Base-by-base conservation (phyloP, 2,329 filamentous ascomycete genomes). In the Fusarium falciforme region DNA sequence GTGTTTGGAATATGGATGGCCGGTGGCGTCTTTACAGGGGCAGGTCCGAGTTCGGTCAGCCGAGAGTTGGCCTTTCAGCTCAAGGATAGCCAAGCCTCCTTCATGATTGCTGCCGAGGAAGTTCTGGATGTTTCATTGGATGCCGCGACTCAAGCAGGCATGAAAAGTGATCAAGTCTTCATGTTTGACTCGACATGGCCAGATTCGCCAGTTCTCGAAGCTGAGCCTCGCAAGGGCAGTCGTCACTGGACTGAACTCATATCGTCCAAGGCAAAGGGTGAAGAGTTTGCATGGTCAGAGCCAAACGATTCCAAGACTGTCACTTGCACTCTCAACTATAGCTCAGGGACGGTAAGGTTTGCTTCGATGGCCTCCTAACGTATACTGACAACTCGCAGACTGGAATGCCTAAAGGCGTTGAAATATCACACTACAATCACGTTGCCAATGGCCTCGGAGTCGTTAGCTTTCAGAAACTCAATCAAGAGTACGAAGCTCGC, bases 351-450 rank as follows among this genome's bases (percentile, higher is more conserved):
- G 33, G 79, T 80, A 78, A 31, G 79, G 17, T 29, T 44, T 20
- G 16, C 7, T 20, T 25, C 36, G 2, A 11, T 25, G 6, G 22
- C 35, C 25, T 17, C 29, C 27, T 2, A 16, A n/a, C 11, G 12
- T 20, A 17, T 17, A 38, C 68, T 76, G 60, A 75, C 42, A 20
- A 12, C 16, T 42, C 17, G 35, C 40, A 80, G 79, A 97, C 94
- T 0, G 94, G 94, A 8, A 87, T 94, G 5, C 93, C 94, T 11
- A 97, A 97, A 80, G 94, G 94, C 12, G 94, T 96, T 16, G 91
- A 93, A 82, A 93, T 96, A 73, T 90, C 91, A n/a, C 94, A 97
- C 82, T 85, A 86, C 68, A 93, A 94, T 75, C 93, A 94, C 77
- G 89, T 95, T 49, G 88, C 93, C 71, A 96, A 96, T 79, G 88